A percentile compares a stretch with the other conserved stretches of the same genome.
Conservation (phyloP, 108 stramenopile genomes). For the Thalassiosira profunda region DNA sequence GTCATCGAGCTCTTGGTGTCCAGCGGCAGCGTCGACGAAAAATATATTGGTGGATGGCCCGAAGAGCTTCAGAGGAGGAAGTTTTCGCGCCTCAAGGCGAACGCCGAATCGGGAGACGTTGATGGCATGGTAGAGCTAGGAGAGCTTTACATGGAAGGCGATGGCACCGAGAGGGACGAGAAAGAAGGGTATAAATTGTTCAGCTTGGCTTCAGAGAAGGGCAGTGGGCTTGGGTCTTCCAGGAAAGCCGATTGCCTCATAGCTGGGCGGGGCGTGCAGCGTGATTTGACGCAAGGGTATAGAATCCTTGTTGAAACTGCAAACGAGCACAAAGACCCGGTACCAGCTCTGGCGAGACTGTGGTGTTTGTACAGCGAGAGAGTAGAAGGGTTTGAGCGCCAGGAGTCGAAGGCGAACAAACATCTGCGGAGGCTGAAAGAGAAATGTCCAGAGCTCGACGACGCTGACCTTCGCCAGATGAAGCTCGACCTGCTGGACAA, state of each 20-base stretch:
- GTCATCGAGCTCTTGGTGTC: constrained; percentile 19
- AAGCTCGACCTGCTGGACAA: no score
- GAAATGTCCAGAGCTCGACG: background rate
- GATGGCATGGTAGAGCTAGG: constrained; percentile 18
- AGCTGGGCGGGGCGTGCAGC: constrained; percentile 13
- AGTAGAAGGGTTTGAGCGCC: constrained; percentile 4
- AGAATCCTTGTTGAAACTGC: background rate
- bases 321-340: background rate
- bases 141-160: constrained; percentile 9
- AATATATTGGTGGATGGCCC: constrained; percentile 1
- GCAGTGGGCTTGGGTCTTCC: constrained; percentile 6
- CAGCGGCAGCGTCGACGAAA: constrained; percentile 2
- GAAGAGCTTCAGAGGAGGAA: background rate
- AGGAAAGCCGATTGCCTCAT: constrained; percentile 27
- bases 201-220: constrained; percentile 10
- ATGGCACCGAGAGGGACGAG: constrained; percentile 14
- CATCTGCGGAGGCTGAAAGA: background rate
- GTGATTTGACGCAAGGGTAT: background rate
- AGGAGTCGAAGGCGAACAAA: background rate
- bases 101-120: no score
- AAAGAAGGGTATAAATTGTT: constrained; percentile 16
- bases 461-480: background rate
- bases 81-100: no score
- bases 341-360: constrained; percentile 7
- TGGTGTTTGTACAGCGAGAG: constrained; percentile 9